Evolutionary conservation across 768 basidiomycete genomes (phyloP).

Genomic region (Leccinum variicolor): DNA sequence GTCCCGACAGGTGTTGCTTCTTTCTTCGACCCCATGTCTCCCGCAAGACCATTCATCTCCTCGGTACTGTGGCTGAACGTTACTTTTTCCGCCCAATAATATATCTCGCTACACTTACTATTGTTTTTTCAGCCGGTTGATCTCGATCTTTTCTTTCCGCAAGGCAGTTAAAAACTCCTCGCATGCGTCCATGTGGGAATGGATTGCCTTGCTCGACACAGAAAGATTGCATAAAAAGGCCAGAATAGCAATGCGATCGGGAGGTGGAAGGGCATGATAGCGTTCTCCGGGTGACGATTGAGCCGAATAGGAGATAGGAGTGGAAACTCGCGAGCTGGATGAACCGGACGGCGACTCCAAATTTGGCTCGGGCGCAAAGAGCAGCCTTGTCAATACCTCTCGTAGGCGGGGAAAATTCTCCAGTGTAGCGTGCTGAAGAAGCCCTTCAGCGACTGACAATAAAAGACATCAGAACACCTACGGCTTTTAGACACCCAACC

Average conservation of each 20-base stretch:
- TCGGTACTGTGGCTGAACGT: conserved; percentile 48
- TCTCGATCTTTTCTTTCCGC: conserved; percentile 93
- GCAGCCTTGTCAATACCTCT: conserved; percentile 64
- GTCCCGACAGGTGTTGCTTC: conserved; percentile 37
- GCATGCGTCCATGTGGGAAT: conserved; percentile 85
- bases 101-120: conserved; percentile 53
- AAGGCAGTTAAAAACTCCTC: conserved; percentile 88
- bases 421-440: conserved; percentile 64
- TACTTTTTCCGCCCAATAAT: conserved; percentile 9
- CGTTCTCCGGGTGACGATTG: conserved; percentile 59
- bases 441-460: background rate
- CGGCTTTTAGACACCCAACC: conserved; percentile 85
- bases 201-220: conserved; percentile 85
- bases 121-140: conserved; percentile 86
- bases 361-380: conserved; percentile 61
- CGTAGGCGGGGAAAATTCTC: conserved; percentile 71
- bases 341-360: conserved; percentile 42
- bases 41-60: conserved; percentile 64
- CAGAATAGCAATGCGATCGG: conserved; percentile 82
- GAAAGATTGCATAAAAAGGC: conserved; percentile 88
- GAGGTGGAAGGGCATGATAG: conserved; percentile 68
- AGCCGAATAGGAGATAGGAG: conserved; percentile 40
- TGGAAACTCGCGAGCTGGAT: conserved; percentile 47
- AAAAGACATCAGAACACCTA: conserved; percentile 40
- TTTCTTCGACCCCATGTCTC: conserved; percentile 51